Base-by-base conservation (phyloP, 2,329 filamentous ascomycete genomes). In the Phymatotrichopsis omnivora region DNA sequence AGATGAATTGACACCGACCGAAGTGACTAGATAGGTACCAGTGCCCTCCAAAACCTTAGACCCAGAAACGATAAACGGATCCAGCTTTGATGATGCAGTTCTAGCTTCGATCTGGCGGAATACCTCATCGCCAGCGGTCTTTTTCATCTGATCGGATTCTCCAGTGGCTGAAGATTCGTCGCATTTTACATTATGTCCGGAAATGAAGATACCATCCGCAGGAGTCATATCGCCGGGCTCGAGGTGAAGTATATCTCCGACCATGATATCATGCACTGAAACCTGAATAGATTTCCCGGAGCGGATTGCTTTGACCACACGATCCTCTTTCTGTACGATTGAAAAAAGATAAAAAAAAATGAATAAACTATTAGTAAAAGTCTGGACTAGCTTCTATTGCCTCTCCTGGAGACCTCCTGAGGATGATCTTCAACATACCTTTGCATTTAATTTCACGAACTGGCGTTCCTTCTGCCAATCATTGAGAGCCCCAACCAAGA, bases 131-230 rank as follows among this genome's bases (percentile, higher is more conserved):
- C 72, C 78, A 4, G 67, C 61, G 0, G 71, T 75, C 64, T 85
- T 85, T 62, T 76, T 78, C 61, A 83, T 72, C 39, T 78, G 71
- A 56, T 85, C 80, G 0, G 79, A 83, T 63, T 85, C 80, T 54
- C 80, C 80, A 10, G 80, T 84, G 1, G 78, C 77, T 8, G 79
- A 82, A 2, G 78, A 82, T 58, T 85, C 80, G 56, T 84, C 80
- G 57, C 79, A 85, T 60, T 79, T 78, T 49, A 82, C 63, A 30
- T 74, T 75, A 52, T 80, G 73, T 2, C 78, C 77, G 8, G 71
- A 67, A 49, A 84, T 77, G 49, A 84, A 74, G 42, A 82, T 70
- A 5, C 80, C 80, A 58, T 85, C 80, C 1, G 78, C 79, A 0
- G 80, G 79, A 28, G 84, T 71, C 44, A 82, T 68, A 56, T 85